A percentile compares a stretch with the other conserved stretches of the same genome.
Evolutionary conservation across 78 protist species (phyloP).

Genomic region (Abeoforma whisleri): DNA sequence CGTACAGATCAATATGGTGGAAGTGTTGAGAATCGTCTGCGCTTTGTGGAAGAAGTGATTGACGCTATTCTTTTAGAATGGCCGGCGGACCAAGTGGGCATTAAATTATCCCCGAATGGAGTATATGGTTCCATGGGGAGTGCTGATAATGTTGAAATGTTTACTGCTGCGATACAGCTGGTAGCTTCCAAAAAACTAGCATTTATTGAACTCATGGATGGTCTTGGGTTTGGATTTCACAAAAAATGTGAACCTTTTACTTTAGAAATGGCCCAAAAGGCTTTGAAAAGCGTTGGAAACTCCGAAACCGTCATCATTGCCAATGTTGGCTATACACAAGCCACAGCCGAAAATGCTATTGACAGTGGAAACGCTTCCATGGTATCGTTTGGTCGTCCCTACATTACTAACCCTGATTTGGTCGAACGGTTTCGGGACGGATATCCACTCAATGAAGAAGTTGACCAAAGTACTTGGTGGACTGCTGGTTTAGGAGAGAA

Average conservation of each 20-base stretch:
- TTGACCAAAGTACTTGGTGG: too few species aligned
- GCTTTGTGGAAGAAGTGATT: conserved; percentile 50
- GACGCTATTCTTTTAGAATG: not conserved
- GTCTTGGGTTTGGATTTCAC: conserved; percentile 14
- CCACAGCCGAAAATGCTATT: not conserved
- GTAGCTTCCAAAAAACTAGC: not conserved
- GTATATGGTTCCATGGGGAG: not conserved
- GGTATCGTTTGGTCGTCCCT: not conserved
- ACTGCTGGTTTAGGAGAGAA: too few species aligned
- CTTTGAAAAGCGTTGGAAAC: too few species aligned
- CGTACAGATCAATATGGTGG: conserved; percentile 83
- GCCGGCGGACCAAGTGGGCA: not conserved
- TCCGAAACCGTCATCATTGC: too few species aligned
- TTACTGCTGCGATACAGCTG: conserved; percentile 1
- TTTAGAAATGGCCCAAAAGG: conserved; percentile 5
- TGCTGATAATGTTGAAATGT: not conserved
- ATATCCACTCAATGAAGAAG: too few species aligned
- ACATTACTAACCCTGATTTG: not conserved
- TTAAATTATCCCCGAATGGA: conserved; percentile 16
- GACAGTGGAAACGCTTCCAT: not conserved
- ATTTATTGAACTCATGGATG: conserved; percentile 1
- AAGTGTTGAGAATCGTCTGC: conserved; percentile 54
- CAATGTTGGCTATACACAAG: conserved; percentile 10
- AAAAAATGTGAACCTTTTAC: conserved; percentile 16
- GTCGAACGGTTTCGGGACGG: not conserved